Conservation (phyloP, 805 yeast genomes). For the Candida dajiaensis region DNA sequence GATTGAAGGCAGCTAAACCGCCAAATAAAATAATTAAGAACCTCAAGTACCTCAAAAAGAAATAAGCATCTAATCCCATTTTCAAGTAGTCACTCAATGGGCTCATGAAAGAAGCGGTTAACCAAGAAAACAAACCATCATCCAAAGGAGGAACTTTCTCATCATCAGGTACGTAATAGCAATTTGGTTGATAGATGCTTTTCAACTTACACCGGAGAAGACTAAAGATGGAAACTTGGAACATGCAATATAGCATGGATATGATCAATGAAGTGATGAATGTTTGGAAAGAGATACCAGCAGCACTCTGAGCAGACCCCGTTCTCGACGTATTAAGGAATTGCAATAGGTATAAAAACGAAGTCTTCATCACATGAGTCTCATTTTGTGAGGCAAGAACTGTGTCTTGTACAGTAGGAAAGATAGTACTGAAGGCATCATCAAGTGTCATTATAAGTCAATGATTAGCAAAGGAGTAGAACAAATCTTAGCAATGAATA, state of each 20-base stretch:
- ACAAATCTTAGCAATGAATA: background rate
- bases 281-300: slow-evolving; percentile 52
- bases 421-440: background rate
- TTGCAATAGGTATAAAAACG: slow-evolving; percentile 22
- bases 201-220: slow-evolving; percentile 30
- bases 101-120: slow-evolving; percentile 34
- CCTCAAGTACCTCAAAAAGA: slow-evolving; percentile 57
- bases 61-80: slow-evolving; percentile 70
- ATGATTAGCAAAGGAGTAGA: background rate
- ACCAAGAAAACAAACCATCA: slow-evolving; percentile 51
- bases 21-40: slow-evolving; percentile 46
- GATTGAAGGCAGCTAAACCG: slow-evolving; percentile 45
- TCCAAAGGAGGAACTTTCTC: slow-evolving; percentile 34
- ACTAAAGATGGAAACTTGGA: slow-evolving; percentile 43
- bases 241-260: slow-evolving; percentile 45
- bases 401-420: background rate
- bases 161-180: slow-evolving; percentile 33
- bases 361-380: slow-evolving; percentile 13
- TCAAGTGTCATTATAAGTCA: background rate
- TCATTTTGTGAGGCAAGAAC: background rate
- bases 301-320: slow-evolving; percentile 51
- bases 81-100: slow-evolving; percentile 39
- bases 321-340: slow-evolving; percentile 49
- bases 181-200: slow-evolving; percentile 50
- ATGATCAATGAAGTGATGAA: slow-evolving; percentile 51